These are phyloP conservation scores for Citrus medica DNA, from an alignment of 345 rosid genomes.

Conservation along the genomic window DNA sequence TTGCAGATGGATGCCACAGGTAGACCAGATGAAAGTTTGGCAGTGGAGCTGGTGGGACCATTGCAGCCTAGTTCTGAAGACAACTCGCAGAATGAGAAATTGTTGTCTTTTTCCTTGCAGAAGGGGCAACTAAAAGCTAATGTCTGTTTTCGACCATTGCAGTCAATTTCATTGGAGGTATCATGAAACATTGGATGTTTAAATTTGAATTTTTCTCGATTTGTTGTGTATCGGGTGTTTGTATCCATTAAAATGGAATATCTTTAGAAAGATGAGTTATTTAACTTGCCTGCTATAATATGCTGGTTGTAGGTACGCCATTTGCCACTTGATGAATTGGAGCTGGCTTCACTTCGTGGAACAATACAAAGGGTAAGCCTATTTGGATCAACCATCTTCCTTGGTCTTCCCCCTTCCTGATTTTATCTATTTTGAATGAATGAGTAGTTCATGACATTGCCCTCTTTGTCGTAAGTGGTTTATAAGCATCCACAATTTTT, in stretches of 20 bases:
- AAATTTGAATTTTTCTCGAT: conserved; percentile 7
- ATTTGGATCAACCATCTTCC: neutral
- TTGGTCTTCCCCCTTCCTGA: neutral
- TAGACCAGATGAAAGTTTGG: conserved; percentile 90
- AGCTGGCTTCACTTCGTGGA: conserved; percentile 93
- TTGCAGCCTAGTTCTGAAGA: conserved; percentile 52
- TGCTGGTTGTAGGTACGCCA: conserved; percentile 64
- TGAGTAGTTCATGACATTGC: neutral
- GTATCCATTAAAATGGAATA: neutral
- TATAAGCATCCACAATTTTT: neutral
- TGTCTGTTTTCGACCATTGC: conserved; percentile 64
- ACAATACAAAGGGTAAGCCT: conserved; percentile 75
- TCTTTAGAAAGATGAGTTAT: neutral
- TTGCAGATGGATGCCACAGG: conserved; percentile 85
- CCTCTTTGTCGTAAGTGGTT: neutral
- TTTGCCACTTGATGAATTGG: conserved; percentile 94
- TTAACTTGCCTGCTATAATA: conserved; percentile 13
- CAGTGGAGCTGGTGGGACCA: conserved; percentile 70
- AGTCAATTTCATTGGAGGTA: conserved; percentile 92
- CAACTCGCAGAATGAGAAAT: conserved; percentile 60
- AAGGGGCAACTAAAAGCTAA: conserved; percentile 91
- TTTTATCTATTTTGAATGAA: neutral
- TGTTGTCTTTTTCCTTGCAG: conserved; percentile 76
- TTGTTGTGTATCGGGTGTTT: neutral
- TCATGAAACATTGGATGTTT: conserved; percentile 9